Evolutionary conservation across 2,329 filamentous ascomycete species (phyloP).

Genomic region (Aspergillus caelatus): DNA sequence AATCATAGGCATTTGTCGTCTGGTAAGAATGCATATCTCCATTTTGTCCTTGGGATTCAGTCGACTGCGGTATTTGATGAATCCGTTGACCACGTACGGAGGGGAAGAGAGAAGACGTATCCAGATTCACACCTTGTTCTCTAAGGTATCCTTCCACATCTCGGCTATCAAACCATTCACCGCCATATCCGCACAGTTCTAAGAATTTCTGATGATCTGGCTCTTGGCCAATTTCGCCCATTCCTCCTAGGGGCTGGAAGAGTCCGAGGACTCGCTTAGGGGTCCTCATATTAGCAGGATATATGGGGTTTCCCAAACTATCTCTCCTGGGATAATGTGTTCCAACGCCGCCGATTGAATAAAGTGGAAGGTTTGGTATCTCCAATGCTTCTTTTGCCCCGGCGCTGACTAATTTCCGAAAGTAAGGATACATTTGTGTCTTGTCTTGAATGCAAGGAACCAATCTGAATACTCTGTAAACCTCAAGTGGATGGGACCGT

Average conservation of each 20-base stretch:
- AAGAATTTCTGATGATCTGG: not conserved
- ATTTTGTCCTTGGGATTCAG: not conserved
- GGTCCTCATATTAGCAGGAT: constrained; percentile 28
- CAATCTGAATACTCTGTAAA: constrained; percentile 68
- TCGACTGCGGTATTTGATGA: not conserved
- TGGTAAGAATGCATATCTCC: not conserved
- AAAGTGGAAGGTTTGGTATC: constrained; percentile 63
- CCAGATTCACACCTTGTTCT: constrained; percentile 8
- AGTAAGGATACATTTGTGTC: constrained; percentile 42
- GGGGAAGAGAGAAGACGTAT: constrained; percentile 9
- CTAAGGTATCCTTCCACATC: constrained; percentile 25
- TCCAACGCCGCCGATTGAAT: constrained; percentile 34
- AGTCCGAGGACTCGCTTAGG: constrained; percentile 21
- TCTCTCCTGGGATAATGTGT: constrained; percentile 58
- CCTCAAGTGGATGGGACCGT: constrained; percentile 51
- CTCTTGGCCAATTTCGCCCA: not conserved
- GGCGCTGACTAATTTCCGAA: constrained; percentile 42
- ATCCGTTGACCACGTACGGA: not conserved
- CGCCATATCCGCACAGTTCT: constrained; percentile 19
- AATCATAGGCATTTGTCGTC: not conserved
- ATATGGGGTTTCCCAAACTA: constrained; percentile 36
- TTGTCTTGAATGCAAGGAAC: constrained; percentile 61
- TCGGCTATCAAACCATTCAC: constrained; percentile 25
- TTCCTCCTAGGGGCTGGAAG: not conserved
- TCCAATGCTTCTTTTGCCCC: constrained; percentile 56